Evolutionary conservation across 805 yeast species (phyloP).

Genomic region (Schwanniomyces polymorphus): DNA sequence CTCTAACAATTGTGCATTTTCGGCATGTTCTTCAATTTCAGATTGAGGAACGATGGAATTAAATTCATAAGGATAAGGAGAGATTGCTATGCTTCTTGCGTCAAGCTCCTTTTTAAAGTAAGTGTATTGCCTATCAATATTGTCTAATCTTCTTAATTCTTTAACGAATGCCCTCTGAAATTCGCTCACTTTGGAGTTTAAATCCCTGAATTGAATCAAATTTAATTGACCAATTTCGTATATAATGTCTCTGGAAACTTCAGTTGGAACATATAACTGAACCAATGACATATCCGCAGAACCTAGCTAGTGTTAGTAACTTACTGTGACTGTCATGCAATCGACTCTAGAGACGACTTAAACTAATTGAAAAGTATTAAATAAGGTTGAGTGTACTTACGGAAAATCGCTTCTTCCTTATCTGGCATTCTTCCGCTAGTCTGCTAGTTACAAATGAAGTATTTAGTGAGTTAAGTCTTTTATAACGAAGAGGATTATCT

Average conservation of each 20-base stretch:
- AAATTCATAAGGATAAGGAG: slow-evolving; percentile 25
- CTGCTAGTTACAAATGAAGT: neutral
- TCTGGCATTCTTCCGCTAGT: slow-evolving; percentile 16
- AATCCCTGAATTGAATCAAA: slow-evolving; percentile 82
- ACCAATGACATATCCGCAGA: slow-evolving; percentile 97
- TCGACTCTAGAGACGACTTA: neutral
- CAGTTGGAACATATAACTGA: slow-evolving; percentile 88
- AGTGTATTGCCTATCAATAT: slow-evolving; percentile 76
- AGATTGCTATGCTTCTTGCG: slow-evolving; percentile 44
- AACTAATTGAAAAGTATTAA: neutral
- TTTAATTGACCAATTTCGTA: slow-evolving; percentile 85
- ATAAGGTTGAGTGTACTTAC: slow-evolving; percentile 25
- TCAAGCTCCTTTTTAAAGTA: slow-evolving; percentile 49
- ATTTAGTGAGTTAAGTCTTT: neutral
- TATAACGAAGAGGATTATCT: neutral
- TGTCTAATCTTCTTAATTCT: slow-evolving; percentile 81
- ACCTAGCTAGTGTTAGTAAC: slow-evolving; percentile 38
- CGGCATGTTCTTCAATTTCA: slow-evolving; percentile 70
- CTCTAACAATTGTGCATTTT: slow-evolving; percentile 67
- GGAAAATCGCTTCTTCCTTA: slow-evolving; percentile 49
- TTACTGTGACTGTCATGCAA: neutral
- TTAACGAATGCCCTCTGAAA: slow-evolving; percentile 91
- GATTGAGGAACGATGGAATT: slow-evolving; percentile 41
- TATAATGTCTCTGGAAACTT: slow-evolving; percentile 84
- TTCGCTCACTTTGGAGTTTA: slow-evolving; percentile 70